Conservation (phyloP, 2,329 filamentous ascomycete species). For the Calonectria crousiana region DNA sequence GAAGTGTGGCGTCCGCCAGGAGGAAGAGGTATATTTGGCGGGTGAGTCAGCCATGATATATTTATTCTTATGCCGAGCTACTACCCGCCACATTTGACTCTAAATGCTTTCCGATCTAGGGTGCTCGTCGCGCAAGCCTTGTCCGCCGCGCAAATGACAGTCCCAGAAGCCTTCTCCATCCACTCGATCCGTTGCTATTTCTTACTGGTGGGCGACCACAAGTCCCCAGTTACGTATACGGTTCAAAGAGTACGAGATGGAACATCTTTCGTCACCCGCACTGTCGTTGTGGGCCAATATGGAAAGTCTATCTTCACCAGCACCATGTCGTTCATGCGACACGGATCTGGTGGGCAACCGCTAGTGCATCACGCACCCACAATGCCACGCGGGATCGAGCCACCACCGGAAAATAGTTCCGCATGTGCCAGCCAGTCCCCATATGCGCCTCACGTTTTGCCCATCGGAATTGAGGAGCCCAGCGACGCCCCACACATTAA, state of each 20-base stretch:
- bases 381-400: neutral
- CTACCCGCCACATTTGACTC: neutral
- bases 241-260: neutral
- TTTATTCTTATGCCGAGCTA: neutral
- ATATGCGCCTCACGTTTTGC: neutral
- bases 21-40: neutral
- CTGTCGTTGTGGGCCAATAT: neutral
- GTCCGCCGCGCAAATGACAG: neutral
- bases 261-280: neutral
- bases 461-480: neutral
- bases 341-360: neutral
- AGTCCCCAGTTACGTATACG: neutral
- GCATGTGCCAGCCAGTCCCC: neutral
- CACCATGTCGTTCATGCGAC: neutral
- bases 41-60: neutral
- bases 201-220: neutral
- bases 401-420: neutral
- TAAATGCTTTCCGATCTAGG: neutral
- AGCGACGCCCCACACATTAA: neutral
- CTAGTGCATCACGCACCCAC: neutral
- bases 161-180: neutral
- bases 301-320: neutral
- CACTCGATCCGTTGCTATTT: neutral
- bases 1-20: neutral
- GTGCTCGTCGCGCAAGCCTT: neutral